phyloP scores from a whole-genome alignment of 1,284 basidiomycete species.

The Inonotus hispidus region DNA sequence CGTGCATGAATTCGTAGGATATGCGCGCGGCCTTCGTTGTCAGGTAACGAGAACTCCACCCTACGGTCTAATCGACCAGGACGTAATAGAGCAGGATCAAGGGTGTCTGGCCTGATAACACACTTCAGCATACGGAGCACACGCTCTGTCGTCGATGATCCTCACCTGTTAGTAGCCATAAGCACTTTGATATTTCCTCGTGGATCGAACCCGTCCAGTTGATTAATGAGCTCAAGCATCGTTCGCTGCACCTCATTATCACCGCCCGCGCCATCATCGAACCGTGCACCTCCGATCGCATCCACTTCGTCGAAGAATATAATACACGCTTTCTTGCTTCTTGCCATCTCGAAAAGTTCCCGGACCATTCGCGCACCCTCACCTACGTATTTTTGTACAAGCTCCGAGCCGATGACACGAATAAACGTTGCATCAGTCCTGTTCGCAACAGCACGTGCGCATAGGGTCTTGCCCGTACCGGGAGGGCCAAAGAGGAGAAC shows the following conservation, averaged over 20 bases:
- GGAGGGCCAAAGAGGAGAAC: constrained; percentile 96
- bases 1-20: constrained; percentile 97
- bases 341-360: constrained; percentile 98
- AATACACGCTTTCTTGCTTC: constrained; percentile 98
- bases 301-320: constrained; percentile 99
- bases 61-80: constrained; percentile 95
- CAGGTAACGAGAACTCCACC: constrained; percentile 94
- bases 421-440: constrained; percentile 99
- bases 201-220: constrained; percentile 97
- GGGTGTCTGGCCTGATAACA: constrained; percentile 81
- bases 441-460: constrained; percentile 97
- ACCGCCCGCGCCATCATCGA: constrained; percentile 97
- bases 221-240: constrained; percentile 99
- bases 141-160: not conserved
- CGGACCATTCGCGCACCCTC: constrained; percentile 99
- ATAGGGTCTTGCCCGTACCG: constrained; percentile 98
- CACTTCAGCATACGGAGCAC: not conserved
- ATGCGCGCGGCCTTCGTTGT: constrained; percentile 94
- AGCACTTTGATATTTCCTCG: constrained; percentile 99
- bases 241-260: constrained; percentile 99
- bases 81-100: constrained; percentile 94
- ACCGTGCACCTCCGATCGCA: constrained; percentile 97
- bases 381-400: constrained; percentile 99
- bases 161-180: constrained; percentile 96
- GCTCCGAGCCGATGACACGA: constrained; percentile 96